A percentile compares a stretch with the other conserved stretches of the same genome.
Evolutionary conservation across 2,329 filamentous ascomycete species (phyloP).

Genomic region (Thelonectria discophora): DNA sequence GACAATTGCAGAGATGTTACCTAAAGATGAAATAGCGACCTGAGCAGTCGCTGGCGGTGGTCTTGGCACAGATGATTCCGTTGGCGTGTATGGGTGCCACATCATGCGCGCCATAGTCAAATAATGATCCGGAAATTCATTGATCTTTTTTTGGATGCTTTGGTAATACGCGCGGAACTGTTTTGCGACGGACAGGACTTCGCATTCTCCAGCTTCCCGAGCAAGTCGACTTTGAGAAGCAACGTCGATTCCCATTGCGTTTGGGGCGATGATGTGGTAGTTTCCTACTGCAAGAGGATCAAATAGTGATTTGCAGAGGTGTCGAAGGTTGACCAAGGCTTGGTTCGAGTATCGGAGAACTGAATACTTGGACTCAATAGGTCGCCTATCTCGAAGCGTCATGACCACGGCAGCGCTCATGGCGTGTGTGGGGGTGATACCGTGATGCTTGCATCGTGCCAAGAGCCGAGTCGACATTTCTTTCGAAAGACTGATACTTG

Average conservation of each 20-base stretch:
- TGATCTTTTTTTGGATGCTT: not conserved
- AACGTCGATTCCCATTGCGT: slow-evolving; percentile 2
- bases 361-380: not conserved
- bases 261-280: slow-evolving; percentile 10
- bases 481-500: not conserved
- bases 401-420: slow-evolving; percentile 10
- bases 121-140: not conserved
- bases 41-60: not conserved
- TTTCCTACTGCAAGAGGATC: slow-evolving; percentile 5
- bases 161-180: slow-evolving; percentile 8
- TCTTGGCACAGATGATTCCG: not conserved
- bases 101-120: slow-evolving; percentile 4
- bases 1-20: not conserved
- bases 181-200: slow-evolving; percentile 2
- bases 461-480: not conserved
- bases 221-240: not conserved
- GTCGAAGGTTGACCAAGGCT: not conserved
- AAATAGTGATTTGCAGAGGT: not conserved
- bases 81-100: slow-evolving; percentile 14
- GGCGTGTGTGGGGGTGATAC: slow-evolving; percentile 9
- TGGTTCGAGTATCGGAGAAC: slow-evolving; percentile 7
- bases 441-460: not conserved
- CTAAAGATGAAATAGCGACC: slow-evolving; percentile 10
- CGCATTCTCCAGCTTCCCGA: not conserved
- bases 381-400: slow-evolving; percentile 4